Evolutionary conservation across 2,329 filamentous ascomycete species (phyloP).

Genomic region (Fonsecaea nubica): DNA sequence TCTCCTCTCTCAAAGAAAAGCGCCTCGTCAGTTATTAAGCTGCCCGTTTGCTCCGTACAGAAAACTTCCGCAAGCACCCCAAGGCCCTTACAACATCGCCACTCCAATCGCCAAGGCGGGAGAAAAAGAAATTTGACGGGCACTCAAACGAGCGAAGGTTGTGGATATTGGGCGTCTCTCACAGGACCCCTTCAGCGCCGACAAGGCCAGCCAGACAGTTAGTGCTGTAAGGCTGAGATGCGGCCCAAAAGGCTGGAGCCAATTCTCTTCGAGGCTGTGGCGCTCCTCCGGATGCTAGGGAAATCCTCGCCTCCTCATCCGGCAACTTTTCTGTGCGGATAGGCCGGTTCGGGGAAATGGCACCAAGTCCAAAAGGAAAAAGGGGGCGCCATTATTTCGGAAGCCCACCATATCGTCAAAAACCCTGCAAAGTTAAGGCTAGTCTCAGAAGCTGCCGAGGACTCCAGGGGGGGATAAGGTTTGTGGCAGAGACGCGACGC

Average conservation of each 20-base stretch:
- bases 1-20: neutral
- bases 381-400: slow-evolving; percentile 6
- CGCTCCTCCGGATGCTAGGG: slow-evolving; percentile 9
- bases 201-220: neutral
- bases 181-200: neutral
- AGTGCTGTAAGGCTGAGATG: slow-evolving; percentile 9
- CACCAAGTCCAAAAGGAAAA: slow-evolving; percentile 1
- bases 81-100: neutral
- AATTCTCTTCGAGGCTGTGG: slow-evolving; percentile 4
- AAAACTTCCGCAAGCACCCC: neutral
- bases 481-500: slow-evolving; percentile 8
- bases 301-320: slow-evolving; percentile 18
- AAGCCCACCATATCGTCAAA: slow-evolving; percentile 6
- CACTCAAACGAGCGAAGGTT: neutral
- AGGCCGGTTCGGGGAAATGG: slow-evolving; percentile 2
- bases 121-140: neutral
- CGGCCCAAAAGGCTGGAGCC: neutral
- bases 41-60: neutral
- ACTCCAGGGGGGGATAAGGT: slow-evolving; percentile 14
- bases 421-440: neutral
- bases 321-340: neutral
- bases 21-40: neutral
- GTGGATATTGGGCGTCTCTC: neutral
- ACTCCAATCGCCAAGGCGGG: neutral
- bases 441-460: slow-evolving; percentile 5